Base-by-base conservation (phyloP, 2,329 filamentous ascomycete species). In the Cylindrodendrum hubeiense region DNA sequence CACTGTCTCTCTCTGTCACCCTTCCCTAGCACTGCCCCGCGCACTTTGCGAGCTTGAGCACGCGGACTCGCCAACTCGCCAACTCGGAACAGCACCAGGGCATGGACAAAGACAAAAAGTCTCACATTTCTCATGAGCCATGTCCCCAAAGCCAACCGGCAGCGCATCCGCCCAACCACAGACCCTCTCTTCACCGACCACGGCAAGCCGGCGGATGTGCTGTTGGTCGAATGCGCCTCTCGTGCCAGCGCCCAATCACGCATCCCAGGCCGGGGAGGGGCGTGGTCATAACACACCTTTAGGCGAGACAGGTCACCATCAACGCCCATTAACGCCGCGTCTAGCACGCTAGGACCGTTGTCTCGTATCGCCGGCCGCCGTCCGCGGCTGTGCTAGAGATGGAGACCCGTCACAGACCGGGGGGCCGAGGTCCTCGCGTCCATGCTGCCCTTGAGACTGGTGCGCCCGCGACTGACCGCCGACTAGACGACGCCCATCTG, bases 291-390 rank as follows among this genome's bases (percentile, higher is more conserved):
- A 60, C 63, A 53, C 46, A 26, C 59, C 56, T 67, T 71, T 71
- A 74, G 69, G 54, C 72, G 72, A 74, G 67, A 74, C 71, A 67
- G 55, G 44, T 43, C 55, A 63, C 59, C 41, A 26, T 67, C 64
- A 61, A 59, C 63, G 58, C 59, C 65, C 62, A 71, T 76, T 76
- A 74, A 76, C 74, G 74, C 74, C 74, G 74, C 74, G 74, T 75
- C 74, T 76, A 76, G 67, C 67, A 76, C 74, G 69, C 74, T 76
- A 76, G 68, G 65, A 67, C 65, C 65, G 63, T 67, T 72, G 70
- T 72, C 72, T 76, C 68, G 67, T 74, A 73, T 74, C 66, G 65
- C 68, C 65, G 68, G 65, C 74, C 69, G 67, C 67, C 66, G 71
- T 71, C 70, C 73, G 74, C 74, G 74, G 74, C 74, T 75, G 74